Evolutionary conservation across 1,284 basidiomycete genomes (phyloP).

Genomic region (Moesziomyces globuligerus): DNA sequence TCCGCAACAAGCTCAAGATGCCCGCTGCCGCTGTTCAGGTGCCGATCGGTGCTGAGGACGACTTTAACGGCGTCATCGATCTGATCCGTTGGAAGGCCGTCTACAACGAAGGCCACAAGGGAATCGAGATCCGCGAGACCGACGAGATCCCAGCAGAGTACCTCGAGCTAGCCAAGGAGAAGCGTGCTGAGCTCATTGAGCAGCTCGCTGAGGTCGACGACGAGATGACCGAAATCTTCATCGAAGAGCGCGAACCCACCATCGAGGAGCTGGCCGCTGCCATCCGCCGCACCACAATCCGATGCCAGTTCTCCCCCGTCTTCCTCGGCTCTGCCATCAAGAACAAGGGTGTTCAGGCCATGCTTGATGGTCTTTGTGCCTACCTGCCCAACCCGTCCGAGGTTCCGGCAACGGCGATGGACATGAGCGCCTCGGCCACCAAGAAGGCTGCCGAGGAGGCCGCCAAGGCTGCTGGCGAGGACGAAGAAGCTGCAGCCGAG

Average conservation of each 20-base stretch:
- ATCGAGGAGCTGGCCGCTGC: conserved; percentile 79
- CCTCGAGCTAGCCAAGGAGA: conserved; percentile 61
- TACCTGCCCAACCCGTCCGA: conserved; percentile 93
- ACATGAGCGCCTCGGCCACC: conserved; percentile 75
- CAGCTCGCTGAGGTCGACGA: conserved; percentile 97
- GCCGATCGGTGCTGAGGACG: conserved; percentile 91
- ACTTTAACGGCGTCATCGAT: conserved; percentile 90
- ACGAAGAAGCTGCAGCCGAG: conserved; percentile 48
- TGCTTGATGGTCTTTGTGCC: conserved; percentile 93
- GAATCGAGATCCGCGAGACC: conserved; percentile 82
- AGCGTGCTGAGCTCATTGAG: conserved; percentile 84
- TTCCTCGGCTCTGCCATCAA: conserved; percentile 98
- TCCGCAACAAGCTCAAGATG: conserved; percentile 89
- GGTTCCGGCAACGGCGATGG: conserved; percentile 81
- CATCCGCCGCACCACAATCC: conserved; percentile 87
- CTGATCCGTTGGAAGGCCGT: conserved; percentile 93
- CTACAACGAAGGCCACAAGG: conserved; percentile 94
- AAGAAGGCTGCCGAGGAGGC: conserved; percentile 57
- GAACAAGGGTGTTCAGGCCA: conserved; percentile 93
- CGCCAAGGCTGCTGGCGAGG: conserved; percentile 45
- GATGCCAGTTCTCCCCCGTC: conserved; percentile 92
- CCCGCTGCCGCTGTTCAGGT: conserved; percentile 95
- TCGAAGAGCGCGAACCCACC: conserved; percentile 73
- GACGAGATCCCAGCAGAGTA: conserved; percentile 87
- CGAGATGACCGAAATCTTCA: conserved; percentile 87